Conservation (phyloP, 768 basidiomycete genomes). For the Phaeotremella skinneri region DNA sequence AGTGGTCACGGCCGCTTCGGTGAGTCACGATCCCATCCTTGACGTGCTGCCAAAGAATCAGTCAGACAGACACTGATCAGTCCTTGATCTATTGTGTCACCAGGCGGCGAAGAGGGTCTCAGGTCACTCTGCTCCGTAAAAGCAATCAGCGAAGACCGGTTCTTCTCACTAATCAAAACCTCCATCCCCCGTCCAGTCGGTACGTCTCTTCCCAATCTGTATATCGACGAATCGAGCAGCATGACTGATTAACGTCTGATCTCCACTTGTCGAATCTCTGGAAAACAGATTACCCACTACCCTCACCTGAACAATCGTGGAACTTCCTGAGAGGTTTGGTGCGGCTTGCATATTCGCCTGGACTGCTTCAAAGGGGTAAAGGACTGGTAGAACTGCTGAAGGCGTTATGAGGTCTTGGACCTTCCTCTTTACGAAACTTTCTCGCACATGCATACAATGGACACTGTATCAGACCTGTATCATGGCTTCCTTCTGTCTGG, state of each 20-base stretch:
- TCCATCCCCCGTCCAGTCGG: constrained; percentile 76
- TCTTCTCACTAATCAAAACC: constrained; percentile 79
- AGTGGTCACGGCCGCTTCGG: constrained; percentile 94
- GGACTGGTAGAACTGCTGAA: constrained; percentile 26
- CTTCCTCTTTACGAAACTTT: no score
- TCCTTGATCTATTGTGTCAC: not conserved
- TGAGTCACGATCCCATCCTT: constrained; percentile 49
- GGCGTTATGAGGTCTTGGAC: constrained; percentile 11
- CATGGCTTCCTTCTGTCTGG: no score
- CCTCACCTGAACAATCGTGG: constrained; percentile 29
- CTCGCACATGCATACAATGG: no score
- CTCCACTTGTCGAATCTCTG: not conserved
- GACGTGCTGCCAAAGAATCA: not conserved
- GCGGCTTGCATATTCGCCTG: constrained; percentile 35
- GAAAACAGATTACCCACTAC: constrained; percentile 48
- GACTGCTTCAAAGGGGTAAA: constrained; percentile 14
- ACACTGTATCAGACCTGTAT: no score
- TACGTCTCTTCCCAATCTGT: constrained; percentile 24
- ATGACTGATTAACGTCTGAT: not conserved
- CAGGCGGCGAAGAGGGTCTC: constrained; percentile 90
- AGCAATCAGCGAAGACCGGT: constrained; percentile 79
- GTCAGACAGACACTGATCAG: not conserved
- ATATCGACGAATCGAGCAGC: not conserved
- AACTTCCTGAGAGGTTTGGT: constrained; percentile 43
- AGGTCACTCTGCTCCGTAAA: constrained; percentile 84